Conservation (phyloP, 2,329 filamentous ascomycete species). For the Cladosporium sp. region DNA sequence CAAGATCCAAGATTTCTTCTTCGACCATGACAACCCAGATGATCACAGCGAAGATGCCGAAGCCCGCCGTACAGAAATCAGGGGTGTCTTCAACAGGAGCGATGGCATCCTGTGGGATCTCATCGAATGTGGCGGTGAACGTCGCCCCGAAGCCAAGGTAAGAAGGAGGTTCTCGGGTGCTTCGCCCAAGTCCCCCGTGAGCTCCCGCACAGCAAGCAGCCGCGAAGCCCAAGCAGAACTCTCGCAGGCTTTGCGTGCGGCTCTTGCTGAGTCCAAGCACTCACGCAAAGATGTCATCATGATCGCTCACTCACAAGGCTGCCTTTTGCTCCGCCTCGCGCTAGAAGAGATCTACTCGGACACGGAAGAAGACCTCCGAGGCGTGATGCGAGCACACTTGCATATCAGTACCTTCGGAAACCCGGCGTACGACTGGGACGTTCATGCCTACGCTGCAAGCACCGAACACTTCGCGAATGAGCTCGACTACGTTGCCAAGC, state of each 20-base stretch:
- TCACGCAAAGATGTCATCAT: slow-evolving; percentile 2
- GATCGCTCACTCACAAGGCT: slow-evolving; percentile 12
- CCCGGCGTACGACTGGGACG: slow-evolving; percentile 9
- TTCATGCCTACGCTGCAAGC: slow-evolving; percentile 1
- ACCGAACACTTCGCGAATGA: slow-evolving; percentile 11
- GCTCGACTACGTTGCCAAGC: slow-evolving; percentile 6
- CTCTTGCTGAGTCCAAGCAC: slow-evolving; percentile 1
- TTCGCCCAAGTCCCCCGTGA: background rate
- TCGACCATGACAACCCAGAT: background rate
- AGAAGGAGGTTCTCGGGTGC: background rate
- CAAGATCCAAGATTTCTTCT: slow-evolving; percentile 10
- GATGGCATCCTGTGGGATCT: slow-evolving; percentile 10
- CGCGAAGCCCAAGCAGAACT: background rate
- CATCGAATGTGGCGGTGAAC: slow-evolving; percentile 9
- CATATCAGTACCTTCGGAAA: slow-evolving; percentile 7
- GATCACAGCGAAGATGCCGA: background rate
- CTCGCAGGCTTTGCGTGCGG: background rate
- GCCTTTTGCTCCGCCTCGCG: background rate
- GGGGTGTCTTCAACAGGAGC: slow-evolving; percentile 8
- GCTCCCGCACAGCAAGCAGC: slow-evolving; percentile 2
- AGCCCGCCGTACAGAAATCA: background rate
- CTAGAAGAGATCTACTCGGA: background rate
- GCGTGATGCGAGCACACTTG: background rate
- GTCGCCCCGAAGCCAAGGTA: background rate
- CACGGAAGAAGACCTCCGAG: background rate